phyloP scores from a whole-genome alignment of 352 stramenopile species.

The Hyaloperonospora brassicae region DNA sequence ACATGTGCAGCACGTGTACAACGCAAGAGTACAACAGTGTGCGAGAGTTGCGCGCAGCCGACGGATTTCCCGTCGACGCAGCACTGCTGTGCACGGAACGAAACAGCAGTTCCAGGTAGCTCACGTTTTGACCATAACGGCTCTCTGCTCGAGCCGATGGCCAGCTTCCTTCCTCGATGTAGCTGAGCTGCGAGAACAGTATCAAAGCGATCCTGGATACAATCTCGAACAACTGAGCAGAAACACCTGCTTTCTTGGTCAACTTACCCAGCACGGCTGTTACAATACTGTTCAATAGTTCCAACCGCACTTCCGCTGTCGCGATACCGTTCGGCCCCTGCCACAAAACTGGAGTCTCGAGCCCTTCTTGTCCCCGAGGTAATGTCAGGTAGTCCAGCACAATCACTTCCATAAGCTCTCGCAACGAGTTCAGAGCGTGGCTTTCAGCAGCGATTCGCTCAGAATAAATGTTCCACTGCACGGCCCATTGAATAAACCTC shows the following conservation, averaged over 20 bases:
- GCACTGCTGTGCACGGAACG: slow-evolving; percentile 54
- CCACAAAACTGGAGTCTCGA: slow-evolving; percentile 42
- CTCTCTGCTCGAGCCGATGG: slow-evolving; percentile 28
- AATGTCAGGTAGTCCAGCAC: slow-evolving; percentile 65
- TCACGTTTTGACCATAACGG: slow-evolving; percentile 36
- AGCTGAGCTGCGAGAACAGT: slow-evolving; percentile 45
- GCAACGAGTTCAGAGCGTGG: slow-evolving; percentile 67
- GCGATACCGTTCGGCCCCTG: slow-evolving; percentile 50
- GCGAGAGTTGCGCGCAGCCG: slow-evolving; percentile 63
- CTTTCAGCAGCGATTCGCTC: slow-evolving; percentile 75
- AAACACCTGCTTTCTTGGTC: slow-evolving; percentile 37
- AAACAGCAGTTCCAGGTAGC: slow-evolving; percentile 59
- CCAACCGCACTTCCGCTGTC: slow-evolving; percentile 45
- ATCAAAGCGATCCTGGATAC: slow-evolving; percentile 55
- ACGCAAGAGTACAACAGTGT: slow-evolving; percentile 74
- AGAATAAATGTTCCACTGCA: slow-evolving; percentile 82
- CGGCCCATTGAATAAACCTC: slow-evolving; percentile 63
- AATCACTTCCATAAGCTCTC: slow-evolving; percentile 71
- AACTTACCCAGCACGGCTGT: slow-evolving; percentile 54
- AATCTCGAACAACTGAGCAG: slow-evolving; percentile 74
- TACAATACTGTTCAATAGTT: slow-evolving; percentile 61
- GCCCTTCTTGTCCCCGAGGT: slow-evolving; percentile 28
- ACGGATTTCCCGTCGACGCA: slow-evolving; percentile 55
- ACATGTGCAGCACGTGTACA: slow-evolving; percentile 53
- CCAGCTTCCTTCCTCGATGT: slow-evolving; percentile 14